These are phyloP conservation scores for Rubroboletus satanas DNA, from an alignment of 768 basidiomycete genomes.

Conservation along the genomic window DNA sequence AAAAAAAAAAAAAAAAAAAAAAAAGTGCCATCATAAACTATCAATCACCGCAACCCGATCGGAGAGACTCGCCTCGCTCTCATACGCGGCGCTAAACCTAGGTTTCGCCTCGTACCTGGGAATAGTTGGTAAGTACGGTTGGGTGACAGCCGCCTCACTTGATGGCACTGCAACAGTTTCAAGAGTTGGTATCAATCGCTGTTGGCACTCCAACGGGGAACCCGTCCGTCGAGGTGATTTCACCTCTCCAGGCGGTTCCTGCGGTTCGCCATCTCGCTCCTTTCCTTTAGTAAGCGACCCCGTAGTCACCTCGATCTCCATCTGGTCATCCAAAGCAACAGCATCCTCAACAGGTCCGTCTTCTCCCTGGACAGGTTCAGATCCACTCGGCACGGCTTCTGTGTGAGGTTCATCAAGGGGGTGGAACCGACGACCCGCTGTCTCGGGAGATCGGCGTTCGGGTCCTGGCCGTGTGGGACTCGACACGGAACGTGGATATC, in stretches of 20 bases:
- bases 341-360: background rate
- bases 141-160: slow-evolving; percentile 20
- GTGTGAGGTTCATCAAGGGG: background rate
- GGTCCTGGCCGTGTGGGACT: slow-evolving; percentile 12
- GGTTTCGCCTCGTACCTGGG: slow-evolving; percentile 28
- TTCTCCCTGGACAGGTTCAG: slow-evolving; percentile 2
- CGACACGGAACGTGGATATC: background rate
- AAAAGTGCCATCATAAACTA: background rate
- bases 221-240: slow-evolving; percentile 25
- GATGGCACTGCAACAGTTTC: slow-evolving; percentile 15
- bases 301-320: slow-evolving; percentile 5
- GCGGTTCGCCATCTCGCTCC: slow-evolving; percentile 18
- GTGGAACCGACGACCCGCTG: background rate
- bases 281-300: slow-evolving; percentile 10
- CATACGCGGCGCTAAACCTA: slow-evolving; percentile 27
- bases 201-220: slow-evolving; percentile 8
- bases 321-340: background rate
- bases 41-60: background rate
- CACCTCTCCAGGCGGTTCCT: slow-evolving; percentile 17
- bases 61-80: slow-evolving; percentile 23
- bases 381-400: background rate
- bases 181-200: background rate
- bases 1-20: too few species aligned
- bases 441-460: slow-evolving; percentile 3
- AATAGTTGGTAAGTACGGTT: slow-evolving; percentile 32